phyloP scores from a whole-genome alignment of 805 yeast species.

The Kodamaea nitidulidarum region DNA sequence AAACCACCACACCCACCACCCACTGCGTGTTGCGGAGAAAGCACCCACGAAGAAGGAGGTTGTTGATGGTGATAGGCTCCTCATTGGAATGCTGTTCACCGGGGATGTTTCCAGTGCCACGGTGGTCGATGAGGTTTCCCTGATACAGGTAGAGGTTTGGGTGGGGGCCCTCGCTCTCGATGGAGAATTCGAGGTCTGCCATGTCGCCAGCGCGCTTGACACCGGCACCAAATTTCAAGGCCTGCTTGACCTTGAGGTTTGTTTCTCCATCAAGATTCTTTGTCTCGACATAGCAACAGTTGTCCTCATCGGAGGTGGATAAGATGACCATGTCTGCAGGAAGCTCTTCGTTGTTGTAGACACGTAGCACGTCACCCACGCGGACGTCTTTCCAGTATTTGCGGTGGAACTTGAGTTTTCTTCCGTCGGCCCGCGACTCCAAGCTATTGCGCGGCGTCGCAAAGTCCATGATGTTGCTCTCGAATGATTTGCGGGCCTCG shows the following conservation, averaged over 20 bases:
- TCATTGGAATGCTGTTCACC: conserved; percentile 12
- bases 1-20: conserved; percentile 70
- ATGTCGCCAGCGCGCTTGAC: conserved; percentile 36
- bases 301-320: conserved; percentile 67
- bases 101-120: background rate
- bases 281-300: conserved; percentile 66
- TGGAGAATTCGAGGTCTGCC: conserved; percentile 48
- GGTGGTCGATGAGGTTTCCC: conserved; percentile 49
- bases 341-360: conserved; percentile 66
- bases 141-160: conserved; percentile 72
- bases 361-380: conserved; percentile 70
- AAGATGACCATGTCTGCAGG: conserved; percentile 73
- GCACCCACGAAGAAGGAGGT: conserved; percentile 67
- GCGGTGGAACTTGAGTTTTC: conserved; percentile 27
- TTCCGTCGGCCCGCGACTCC: conserved; percentile 1
- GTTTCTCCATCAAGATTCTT: conserved; percentile 75
- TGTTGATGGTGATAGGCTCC: conserved; percentile 61
- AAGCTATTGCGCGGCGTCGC: conserved; percentile 6
- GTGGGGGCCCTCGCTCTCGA: conserved; percentile 85
- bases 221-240: conserved; percentile 56
- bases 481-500: conserved; percentile 20
- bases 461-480: conserved; percentile 17
- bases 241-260: conserved; percentile 70
- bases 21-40: conserved; percentile 71
- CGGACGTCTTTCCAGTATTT: conserved; percentile 64